phyloP scores from a whole-genome alignment of 106 monocot genomes.

The Amphibolis antarctica region DNA sequence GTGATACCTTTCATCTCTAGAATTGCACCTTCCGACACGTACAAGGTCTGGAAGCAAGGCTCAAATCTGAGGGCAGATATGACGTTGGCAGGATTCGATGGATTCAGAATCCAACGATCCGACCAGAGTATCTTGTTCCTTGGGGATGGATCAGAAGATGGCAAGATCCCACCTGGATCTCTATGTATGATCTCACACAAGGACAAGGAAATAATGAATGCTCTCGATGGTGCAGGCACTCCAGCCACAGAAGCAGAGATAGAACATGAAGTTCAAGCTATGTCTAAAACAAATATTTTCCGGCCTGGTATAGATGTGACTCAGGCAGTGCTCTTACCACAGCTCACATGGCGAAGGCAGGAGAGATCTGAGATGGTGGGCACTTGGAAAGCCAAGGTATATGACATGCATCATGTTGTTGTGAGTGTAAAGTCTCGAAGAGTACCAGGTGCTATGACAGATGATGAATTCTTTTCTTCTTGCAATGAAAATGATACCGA shows the following conservation, averaged over 20 bases:
- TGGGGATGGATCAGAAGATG: slow-evolving; percentile 77
- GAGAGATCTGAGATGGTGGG: slow-evolving; percentile 85
- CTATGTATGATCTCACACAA: slow-evolving; percentile 76
- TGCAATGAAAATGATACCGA: slow-evolving; percentile 64
- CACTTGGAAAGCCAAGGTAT: slow-evolving; percentile 76
- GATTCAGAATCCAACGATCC: slow-evolving; percentile 66
- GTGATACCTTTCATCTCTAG: slow-evolving; percentile 87
- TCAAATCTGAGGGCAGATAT: slow-evolving; percentile 84
- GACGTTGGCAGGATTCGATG: slow-evolving; percentile 91
- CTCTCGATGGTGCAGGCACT: slow-evolving; percentile 66
- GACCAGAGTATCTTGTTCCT: slow-evolving; percentile 80
- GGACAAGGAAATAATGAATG: slow-evolving; percentile 75
- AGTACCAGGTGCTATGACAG: slow-evolving; percentile 73
- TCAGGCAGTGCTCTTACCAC: slow-evolving; percentile 68
- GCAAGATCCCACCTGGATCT: slow-evolving; percentile 44
- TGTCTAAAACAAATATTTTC: slow-evolving; percentile 76
- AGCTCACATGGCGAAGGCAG: slow-evolving; percentile 77
- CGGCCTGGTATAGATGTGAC: slow-evolving; percentile 88
- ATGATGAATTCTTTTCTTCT: slow-evolving; percentile 64
- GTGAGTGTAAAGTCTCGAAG: slow-evolving; percentile 84
- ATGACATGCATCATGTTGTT: slow-evolving; percentile 91
- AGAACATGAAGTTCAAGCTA: slow-evolving; percentile 56
- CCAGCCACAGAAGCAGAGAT: slow-evolving; percentile 53
- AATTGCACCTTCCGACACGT: slow-evolving; percentile 90
- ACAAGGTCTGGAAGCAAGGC: slow-evolving; percentile 88